Evolutionary conservation across 1,139 yeast species (phyloP), one percentile per base, ranked within the genome.

Genomic region (Taphrina confusa): DNA sequence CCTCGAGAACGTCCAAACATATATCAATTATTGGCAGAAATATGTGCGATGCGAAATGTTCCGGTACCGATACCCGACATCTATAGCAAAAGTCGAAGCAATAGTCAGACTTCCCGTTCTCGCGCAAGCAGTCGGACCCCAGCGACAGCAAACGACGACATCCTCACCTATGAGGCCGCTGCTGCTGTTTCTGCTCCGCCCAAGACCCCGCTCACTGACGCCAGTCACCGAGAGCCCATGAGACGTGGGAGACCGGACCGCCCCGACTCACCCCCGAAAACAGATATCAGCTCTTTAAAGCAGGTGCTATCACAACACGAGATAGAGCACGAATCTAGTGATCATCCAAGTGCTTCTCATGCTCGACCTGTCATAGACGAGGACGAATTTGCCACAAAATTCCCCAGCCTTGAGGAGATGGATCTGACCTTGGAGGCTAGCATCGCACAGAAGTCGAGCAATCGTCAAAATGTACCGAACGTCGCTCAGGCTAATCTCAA

Each of bases 1-100:
- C 96, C 97, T 3, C 71, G 81, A 16, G 79, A 81, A 66, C 79
- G 98, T 67, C 98, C 97, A 6, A 92, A 89, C 70, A 84, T 90
- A 30, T 88, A 84, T 64, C 97, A 91, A 70, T 82, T 91, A 27
- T 71, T 87, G 63, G 81, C 80, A 63, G 95, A 88, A 70, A 73
- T 90, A 16, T 82, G 87, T 65, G 72, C 78, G 44, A 78, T 80
- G 74, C 78, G 84, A 22, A 76, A 78, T 14, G 72, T 76, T 3
- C 76, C 76, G 30, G 76, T 82, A 22, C 92, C 94, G 1, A 78
- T 81, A 27, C 63, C 49, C 9, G 65, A 66, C 36, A 64, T 64
- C 23, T 52, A 49, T 37, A 36, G 40, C 44, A 36, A 37, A 18
- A 51, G 39, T 37, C 46, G 47, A 16, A 16, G 57, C 16, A 33